These are phyloP conservation scores for Penicillium paneum DNA, from an alignment of 2,329 filamentous ascomycete species.

Conservation along the genomic window DNA sequence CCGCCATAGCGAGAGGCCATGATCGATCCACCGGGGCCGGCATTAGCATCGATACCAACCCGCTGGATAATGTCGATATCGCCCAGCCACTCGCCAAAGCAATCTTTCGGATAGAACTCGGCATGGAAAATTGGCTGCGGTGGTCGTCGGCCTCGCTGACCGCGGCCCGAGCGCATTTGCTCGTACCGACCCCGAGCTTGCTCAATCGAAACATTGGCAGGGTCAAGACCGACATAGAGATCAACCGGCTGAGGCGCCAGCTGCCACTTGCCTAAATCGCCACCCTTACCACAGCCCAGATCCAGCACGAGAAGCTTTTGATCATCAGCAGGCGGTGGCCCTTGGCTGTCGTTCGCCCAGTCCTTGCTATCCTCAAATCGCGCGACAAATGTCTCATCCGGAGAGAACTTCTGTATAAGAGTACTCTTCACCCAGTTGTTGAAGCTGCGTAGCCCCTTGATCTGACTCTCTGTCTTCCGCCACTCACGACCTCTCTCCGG, in stretches of 20 bases:
- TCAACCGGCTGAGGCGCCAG: slow-evolving; percentile 86
- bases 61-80: slow-evolving; percentile 77
- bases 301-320: slow-evolving; percentile 78
- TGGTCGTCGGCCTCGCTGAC: slow-evolving; percentile 53
- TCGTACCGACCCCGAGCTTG: slow-evolving; percentile 84
- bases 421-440: slow-evolving; percentile 99
- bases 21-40: slow-evolving; percentile 53
- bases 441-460: slow-evolving; percentile 89
- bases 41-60: slow-evolving; percentile 79
- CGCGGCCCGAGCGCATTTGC: slow-evolving; percentile 61
- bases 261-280: slow-evolving; percentile 94
- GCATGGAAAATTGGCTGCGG: slow-evolving; percentile 69
- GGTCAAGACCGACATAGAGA: slow-evolving; percentile 90
- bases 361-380: slow-evolving; percentile 43
- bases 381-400: slow-evolving; percentile 68
- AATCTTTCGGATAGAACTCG: slow-evolving; percentile 87
- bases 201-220: slow-evolving; percentile 85
- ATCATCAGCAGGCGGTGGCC: slow-evolving; percentile 31
- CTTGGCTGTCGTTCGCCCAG: slow-evolving; percentile 41
- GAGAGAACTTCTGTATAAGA: slow-evolving; percentile 93
- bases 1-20: slow-evolving; percentile 64
- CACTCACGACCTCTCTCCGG: slow-evolving; percentile 91
- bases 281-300: slow-evolving; percentile 94
- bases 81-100: slow-evolving; percentile 79
- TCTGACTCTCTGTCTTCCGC: slow-evolving; percentile 89